phyloP scores from a whole-genome alignment of 2,329 filamentous ascomycete species.

The Cladophialophora psammophila region DNA sequence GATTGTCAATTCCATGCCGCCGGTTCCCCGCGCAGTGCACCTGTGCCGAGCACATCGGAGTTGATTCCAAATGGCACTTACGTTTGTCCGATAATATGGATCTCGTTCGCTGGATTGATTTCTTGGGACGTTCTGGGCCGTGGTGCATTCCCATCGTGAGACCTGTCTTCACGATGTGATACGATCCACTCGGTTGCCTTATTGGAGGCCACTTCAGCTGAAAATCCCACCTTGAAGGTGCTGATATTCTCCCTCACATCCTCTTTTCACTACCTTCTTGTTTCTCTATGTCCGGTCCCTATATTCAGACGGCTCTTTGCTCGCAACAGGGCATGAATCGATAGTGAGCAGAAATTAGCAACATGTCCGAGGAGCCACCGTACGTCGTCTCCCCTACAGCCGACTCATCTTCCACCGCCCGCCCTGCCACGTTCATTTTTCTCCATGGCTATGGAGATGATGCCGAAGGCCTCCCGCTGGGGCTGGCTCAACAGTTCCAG shows the following conservation, averaged over 20 bases:
- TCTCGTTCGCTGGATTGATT: background rate
- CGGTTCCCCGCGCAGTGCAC: constrained; percentile 3
- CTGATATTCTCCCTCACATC: background rate
- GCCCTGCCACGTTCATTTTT: constrained; percentile 39
- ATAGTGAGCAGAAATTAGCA: constrained; percentile 8
- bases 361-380: constrained; percentile 35
- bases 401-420: constrained; percentile 29
- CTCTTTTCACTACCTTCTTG: background rate
- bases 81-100: constrained; percentile 4
- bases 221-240: background rate
- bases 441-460: constrained; percentile 58
- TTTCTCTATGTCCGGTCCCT: background rate
- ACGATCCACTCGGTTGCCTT: background rate
- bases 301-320: background rate
- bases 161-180: constrained; percentile 10
- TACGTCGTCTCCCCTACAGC: constrained; percentile 35
- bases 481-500: constrained; percentile 58
- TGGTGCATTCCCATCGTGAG: background rate
- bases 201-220: constrained; percentile 4
- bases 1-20: constrained; percentile 2
- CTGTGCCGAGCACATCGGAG: background rate
- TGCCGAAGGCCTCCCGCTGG: constrained; percentile 54
- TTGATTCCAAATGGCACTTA: constrained; percentile 1
- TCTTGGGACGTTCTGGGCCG: background rate
- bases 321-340: background rate